Conservation (phyloP, 2,329 filamentous ascomycete species). For the Penicillium palitans region DNA sequence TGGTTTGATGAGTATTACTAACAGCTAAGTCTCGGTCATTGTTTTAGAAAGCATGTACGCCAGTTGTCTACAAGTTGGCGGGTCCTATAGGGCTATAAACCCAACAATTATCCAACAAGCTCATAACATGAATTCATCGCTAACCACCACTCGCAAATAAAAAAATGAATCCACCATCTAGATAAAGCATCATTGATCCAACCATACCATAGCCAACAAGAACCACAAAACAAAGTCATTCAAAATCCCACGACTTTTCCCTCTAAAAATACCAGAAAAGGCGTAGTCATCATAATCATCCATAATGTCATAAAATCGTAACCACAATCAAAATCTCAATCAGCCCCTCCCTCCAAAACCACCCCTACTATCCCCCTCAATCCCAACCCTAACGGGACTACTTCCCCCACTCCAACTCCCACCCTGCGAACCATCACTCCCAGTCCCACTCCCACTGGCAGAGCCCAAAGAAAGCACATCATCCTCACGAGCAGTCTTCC, state of each 20-base stretch:
- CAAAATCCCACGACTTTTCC: slow-evolving; percentile 4
- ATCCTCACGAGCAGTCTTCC: slow-evolving; percentile 52
- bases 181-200: not conserved
- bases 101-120: not conserved
- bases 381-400: slow-evolving; percentile 48
- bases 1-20: not conserved
- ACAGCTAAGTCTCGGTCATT: not conserved
- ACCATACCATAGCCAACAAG: not conserved
- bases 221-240: not conserved
- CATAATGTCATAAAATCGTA: slow-evolving; percentile 26
- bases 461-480: slow-evolving; percentile 43
- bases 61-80: not conserved
- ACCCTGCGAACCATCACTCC: slow-evolving; percentile 46
- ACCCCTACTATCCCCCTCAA: slow-evolving; percentile 3
- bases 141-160: slow-evolving; percentile 7
- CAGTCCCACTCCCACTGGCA: slow-evolving; percentile 43
- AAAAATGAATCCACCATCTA: slow-evolving; percentile 14
- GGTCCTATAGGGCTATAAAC: not conserved
- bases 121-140: slow-evolving; percentile 10
- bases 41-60: no score
- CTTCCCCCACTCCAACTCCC: slow-evolving; percentile 56
- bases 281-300: slow-evolving; percentile 29
- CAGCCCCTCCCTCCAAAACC: not conserved
- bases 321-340: not conserved
- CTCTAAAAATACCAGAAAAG: slow-evolving; percentile 15